phyloP scores from a whole-genome alignment of 192 early-diverging fungal species.

The Linnemannia schmuckeri region DNA sequence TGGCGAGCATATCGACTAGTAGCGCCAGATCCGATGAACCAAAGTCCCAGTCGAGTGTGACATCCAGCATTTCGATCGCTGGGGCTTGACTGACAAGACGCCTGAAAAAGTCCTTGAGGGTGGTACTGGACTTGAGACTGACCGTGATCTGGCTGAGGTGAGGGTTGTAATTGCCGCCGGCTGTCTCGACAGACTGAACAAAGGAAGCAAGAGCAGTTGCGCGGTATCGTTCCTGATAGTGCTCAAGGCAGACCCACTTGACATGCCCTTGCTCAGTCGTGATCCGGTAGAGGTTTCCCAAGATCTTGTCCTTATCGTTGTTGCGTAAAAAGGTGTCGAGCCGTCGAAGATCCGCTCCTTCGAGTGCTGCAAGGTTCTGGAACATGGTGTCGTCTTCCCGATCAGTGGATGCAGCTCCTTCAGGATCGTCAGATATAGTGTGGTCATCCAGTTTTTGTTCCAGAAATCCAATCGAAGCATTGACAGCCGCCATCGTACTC shows the following conservation, averaged over 20 bases:
- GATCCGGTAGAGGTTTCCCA: conserved; percentile 36
- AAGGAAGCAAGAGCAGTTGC: not conserved
- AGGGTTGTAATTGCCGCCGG: not conserved
- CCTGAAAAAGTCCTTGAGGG: conserved; percentile 7
- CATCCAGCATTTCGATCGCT: conserved; percentile 3
- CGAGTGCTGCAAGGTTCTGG: conserved; percentile 16
- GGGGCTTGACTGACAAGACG: not conserved
- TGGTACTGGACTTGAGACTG: not conserved
- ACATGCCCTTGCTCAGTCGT: conserved; percentile 31
- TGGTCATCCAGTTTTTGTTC: not conserved
- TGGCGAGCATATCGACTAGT: not conserved
- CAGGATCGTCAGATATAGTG: not conserved
- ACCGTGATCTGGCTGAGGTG: conserved; percentile 9
- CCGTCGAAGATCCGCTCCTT: conserved; percentile 24
- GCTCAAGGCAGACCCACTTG: conserved; percentile 45
- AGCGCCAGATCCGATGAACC: conserved; percentile 5
- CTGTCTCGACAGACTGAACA: not conserved
- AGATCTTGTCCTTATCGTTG: conserved; percentile 19
- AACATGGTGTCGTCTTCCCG: not conserved
- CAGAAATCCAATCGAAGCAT: not conserved
- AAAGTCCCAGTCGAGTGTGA: conserved; percentile 2
- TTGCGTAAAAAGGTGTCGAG: conserved; percentile 13
- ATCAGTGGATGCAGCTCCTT: not conserved
- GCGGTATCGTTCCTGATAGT: conserved; percentile 18
- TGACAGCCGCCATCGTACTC: conserved; percentile 1